A percentile compares a stretch with the other conserved stretches of the same genome.
Evolutionary conservation across 768 basidiomycete genomes (phyloP).

Genomic region (Podaxis pistillaris): DNA sequence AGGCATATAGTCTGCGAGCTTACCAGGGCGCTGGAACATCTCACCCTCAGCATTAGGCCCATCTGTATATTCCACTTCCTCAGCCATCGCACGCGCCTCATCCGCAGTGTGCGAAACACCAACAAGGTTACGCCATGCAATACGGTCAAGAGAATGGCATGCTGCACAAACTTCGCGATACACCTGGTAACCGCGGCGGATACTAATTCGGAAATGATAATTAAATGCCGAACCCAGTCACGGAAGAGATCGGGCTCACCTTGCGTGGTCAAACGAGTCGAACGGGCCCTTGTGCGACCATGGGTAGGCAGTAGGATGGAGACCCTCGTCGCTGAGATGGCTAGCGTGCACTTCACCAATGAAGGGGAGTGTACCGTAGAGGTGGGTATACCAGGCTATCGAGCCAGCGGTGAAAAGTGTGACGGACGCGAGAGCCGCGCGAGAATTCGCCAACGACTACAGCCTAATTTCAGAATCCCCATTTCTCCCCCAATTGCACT

Average conservation of each 20-base stretch:
- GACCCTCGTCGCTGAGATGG: conserved; percentile 89
- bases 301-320: conserved; percentile 84
- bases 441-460: conserved; percentile 68
- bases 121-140: conserved; percentile 99
- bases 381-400: conserved; percentile 94
- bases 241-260: conserved; percentile 51
- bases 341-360: conserved; percentile 91
- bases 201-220: conserved; percentile 45
- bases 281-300: conserved; percentile 89
- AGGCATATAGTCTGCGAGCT: conserved; percentile 97
- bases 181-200: conserved; percentile 93
- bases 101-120: conserved; percentile 96
- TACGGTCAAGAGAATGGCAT: conserved; percentile 98
- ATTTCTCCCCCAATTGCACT: neutral
- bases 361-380: conserved; percentile 89
- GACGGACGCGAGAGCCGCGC: conserved; percentile 71
- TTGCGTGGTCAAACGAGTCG: conserved; percentile 94
- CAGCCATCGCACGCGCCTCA: conserved; percentile 88
- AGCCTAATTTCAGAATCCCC: conserved; percentile 11
- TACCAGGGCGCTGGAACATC: conserved; percentile 99
- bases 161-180: conserved; percentile 99
- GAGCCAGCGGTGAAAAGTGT: conserved; percentile 82
- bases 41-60: conserved; percentile 93
- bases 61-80: conserved; percentile 95
- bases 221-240: conserved; percentile 12